Evolutionary conservation across 768 basidiomycete genomes (phyloP).

Genomic region (Phylloporus sp.): DNA sequence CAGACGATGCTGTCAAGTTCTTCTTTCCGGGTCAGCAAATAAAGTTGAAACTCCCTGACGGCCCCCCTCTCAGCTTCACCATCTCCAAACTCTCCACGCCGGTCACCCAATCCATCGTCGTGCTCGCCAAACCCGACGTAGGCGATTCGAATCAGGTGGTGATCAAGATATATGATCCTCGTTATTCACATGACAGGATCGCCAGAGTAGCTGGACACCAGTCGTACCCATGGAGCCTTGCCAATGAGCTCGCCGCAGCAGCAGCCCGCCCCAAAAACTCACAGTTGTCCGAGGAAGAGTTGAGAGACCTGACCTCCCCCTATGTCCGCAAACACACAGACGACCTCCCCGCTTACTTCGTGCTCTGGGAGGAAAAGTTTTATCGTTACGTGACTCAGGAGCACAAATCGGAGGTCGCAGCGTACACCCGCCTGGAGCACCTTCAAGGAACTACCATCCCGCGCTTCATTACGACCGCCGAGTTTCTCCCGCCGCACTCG

Average conservation of each 20-base stretch:
- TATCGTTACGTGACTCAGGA: neutral
- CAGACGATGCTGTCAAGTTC: neutral
- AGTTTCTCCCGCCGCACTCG: neutral
- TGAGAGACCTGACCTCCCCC: neutral
- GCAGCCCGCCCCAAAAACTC: neutral
- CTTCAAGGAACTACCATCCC: slow-evolving; percentile 4
- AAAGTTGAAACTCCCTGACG: neutral
- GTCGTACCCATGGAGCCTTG: neutral
- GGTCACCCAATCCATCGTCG: neutral
- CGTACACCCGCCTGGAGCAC: neutral
- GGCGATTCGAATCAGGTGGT: neutral
- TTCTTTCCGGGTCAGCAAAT: slow-evolving; percentile 2
- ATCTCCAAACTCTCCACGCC: neutral
- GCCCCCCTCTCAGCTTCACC: neutral
- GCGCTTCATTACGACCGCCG: neutral
- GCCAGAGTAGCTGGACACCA: neutral
- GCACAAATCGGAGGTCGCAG: neutral
- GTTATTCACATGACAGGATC: slow-evolving; percentile 3
- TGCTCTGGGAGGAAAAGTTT: neutral
- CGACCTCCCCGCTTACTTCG: neutral
- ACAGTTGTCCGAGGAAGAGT: neutral
- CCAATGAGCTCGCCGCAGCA: neutral
- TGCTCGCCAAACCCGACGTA: slow-evolving; percentile 1
- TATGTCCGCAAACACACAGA: neutral
- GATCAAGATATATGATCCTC: slow-evolving; percentile 7